phyloP scores from a whole-genome alignment of 2,329 filamentous ascomycete genomes.

The Cytospora chrysosperma region DNA sequence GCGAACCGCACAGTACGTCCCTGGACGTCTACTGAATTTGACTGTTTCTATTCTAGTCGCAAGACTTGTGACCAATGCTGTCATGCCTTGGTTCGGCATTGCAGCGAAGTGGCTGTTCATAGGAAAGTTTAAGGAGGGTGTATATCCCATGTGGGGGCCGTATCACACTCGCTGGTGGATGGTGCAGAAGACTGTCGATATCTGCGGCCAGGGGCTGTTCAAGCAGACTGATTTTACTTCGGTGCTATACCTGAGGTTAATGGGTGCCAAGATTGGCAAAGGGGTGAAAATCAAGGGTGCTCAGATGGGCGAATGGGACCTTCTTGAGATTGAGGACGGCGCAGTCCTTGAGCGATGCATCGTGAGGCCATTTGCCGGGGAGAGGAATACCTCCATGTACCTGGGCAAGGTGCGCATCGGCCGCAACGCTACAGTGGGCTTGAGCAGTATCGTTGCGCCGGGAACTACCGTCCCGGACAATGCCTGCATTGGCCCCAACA shows the following conservation, averaged over 20 bases:
- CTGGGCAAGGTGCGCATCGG: conserved; percentile 52
- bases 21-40: conserved; percentile 49
- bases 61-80: conserved; percentile 38
- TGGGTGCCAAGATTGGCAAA: conserved; percentile 53
- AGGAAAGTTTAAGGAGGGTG: conserved; percentile 50
- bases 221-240: conserved; percentile 38
- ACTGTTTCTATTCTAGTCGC: conserved; percentile 45
- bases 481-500: conserved; percentile 55
- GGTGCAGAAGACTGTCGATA: conserved; percentile 50
- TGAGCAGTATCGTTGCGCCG: conserved; percentile 49
- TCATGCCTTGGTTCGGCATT: conserved; percentile 49
- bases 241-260: conserved; percentile 48
- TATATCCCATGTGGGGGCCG: conserved; percentile 59
- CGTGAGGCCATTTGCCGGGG: conserved; percentile 53
- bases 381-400: conserved; percentile 59
- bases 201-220: conserved; percentile 50
- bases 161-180: conserved; percentile 62
- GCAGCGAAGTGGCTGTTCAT: conserved; percentile 54
- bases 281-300: conserved; percentile 48
- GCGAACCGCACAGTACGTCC: conserved; percentile 39
- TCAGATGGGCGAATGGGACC: conserved; percentile 54
- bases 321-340: conserved; percentile 53
- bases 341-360: conserved; percentile 48
- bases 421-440: conserved; percentile 45
- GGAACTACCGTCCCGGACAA: conserved; percentile 48